A percentile compares a stretch with the other conserved stretches of the same genome.
These are phyloP conservation scores for Hordeum pubiflorum DNA, from an alignment of 202 grass and related monocot genomes.

Conservation along the genomic window DNA sequence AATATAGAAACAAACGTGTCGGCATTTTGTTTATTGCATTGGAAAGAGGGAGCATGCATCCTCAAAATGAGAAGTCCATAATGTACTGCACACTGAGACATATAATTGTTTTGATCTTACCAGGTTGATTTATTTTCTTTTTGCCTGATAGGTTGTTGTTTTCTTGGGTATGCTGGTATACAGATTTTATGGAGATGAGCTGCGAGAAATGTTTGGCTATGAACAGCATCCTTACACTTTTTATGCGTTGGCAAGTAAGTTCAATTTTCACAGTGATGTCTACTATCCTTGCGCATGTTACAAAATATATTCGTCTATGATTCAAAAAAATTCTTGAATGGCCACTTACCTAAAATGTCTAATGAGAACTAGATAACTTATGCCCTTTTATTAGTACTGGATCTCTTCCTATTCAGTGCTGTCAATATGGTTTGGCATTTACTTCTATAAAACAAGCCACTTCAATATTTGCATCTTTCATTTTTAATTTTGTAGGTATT, in stretches of 20 bases:
- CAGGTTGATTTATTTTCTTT: constrained; percentile 23
- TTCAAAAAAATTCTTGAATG: not conserved
- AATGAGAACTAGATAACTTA: constrained; percentile 13
- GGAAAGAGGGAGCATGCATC: not conserved
- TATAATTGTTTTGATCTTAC: constrained; percentile 22
- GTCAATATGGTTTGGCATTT: not conserved
- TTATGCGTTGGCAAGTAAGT: constrained; percentile 89
- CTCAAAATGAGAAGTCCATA: not conserved
- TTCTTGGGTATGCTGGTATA: constrained; percentile 93
- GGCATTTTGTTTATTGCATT: not conserved
- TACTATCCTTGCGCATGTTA: constrained; percentile 5
- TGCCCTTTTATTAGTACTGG: not conserved
- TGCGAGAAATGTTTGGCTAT: constrained; percentile 99
- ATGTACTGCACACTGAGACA: not conserved
- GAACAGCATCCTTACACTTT: constrained; percentile 93
- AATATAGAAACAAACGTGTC: no score
- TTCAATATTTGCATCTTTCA: not conserved
- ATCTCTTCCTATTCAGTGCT: not conserved
- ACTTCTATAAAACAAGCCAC: constrained; percentile 1
- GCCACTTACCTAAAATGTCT: not conserved
- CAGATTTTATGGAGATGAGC: constrained; percentile 95
- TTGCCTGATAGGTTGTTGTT: constrained; percentile 76
- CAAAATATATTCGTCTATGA: not conserved
- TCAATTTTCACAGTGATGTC: constrained; percentile 21
- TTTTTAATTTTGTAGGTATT: constrained; percentile 7